A percentile compares a stretch with the other conserved stretches of the same genome.
Conservation (phyloP, 768 basidiomycete genomes). For the Phylloporus sp. region DNA sequence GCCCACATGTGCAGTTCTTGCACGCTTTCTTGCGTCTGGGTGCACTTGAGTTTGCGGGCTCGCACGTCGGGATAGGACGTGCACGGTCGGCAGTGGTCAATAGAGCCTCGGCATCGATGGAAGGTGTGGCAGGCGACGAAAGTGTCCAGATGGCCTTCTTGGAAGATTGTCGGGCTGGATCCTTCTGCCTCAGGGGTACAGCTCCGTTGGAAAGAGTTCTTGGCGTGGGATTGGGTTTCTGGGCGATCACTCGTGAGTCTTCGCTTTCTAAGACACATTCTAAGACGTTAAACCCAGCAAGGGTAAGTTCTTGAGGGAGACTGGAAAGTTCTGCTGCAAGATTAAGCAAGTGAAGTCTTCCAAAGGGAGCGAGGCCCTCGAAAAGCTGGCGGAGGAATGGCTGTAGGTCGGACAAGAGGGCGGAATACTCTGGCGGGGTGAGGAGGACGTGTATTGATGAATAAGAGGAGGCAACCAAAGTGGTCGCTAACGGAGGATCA, state of each 20-base stretch:
- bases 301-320: slow-evolving; percentile 55
- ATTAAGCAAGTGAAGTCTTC: slow-evolving; percentile 64
- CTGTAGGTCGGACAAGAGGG: slow-evolving; percentile 47
- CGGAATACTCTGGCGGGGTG: slow-evolving; percentile 55
- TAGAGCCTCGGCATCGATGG: slow-evolving; percentile 78
- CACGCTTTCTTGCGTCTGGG: slow-evolving; percentile 87
- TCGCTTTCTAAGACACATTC: slow-evolving; percentile 33
- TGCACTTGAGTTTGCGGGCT: slow-evolving; percentile 47
- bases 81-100: slow-evolving; percentile 79
- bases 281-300: slow-evolving; percentile 61
- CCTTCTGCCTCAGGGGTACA: slow-evolving; percentile 49
- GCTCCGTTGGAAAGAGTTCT: slow-evolving; percentile 26
- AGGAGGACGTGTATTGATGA: slow-evolving; percentile 67
- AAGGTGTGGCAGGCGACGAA: slow-evolving; percentile 59
- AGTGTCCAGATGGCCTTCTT: slow-evolving; percentile 91
- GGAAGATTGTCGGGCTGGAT: slow-evolving; percentile 56
- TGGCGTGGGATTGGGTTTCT: slow-evolving; percentile 55
- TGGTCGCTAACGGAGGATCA: slow-evolving; percentile 43
- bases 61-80: slow-evolving; percentile 73
- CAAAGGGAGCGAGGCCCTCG: slow-evolving; percentile 56
- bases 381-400: slow-evolving; percentile 57
- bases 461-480: slow-evolving; percentile 50
- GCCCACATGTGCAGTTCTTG: slow-evolving; percentile 95
- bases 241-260: slow-evolving; percentile 52
- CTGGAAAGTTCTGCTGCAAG: slow-evolving; percentile 39